Conservation (phyloP, 208 protist species). For the Crithidia fasciculata region DNA sequence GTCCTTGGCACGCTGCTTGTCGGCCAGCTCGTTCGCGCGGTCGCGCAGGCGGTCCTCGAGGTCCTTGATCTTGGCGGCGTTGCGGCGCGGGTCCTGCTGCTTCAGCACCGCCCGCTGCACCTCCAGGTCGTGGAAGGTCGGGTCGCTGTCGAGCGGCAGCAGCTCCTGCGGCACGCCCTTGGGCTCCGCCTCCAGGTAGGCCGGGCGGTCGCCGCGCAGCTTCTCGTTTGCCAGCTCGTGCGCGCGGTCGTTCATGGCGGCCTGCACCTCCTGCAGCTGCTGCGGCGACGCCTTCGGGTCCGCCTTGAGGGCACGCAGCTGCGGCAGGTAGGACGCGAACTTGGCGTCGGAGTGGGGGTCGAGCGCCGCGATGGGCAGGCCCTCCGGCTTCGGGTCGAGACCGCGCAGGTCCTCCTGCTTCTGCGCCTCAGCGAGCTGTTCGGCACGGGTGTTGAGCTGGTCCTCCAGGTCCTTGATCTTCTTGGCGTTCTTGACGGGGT, state of each 20-base stretch:
- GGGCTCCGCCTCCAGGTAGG: slow-evolving; percentile 59
- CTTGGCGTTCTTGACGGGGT: slow-evolving; percentile 53
- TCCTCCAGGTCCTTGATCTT: slow-evolving; percentile 71
- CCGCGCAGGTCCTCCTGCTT: slow-evolving; percentile 72
- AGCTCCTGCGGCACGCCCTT: slow-evolving; percentile 66
- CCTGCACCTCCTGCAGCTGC: slow-evolving; percentile 45
- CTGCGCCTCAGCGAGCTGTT: slow-evolving; percentile 66
- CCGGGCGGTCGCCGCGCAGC: slow-evolving; percentile 55
- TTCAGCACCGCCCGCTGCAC: slow-evolving; percentile 66
- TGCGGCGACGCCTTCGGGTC: slow-evolving; percentile 38
- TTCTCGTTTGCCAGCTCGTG: slow-evolving; percentile 65
- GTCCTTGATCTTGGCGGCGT: slow-evolving; percentile 69
- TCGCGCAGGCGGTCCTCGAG: slow-evolving; percentile 68
- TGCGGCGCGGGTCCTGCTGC: slow-evolving; percentile 62
- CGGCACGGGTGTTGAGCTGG: slow-evolving; percentile 66
- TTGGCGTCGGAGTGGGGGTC: slow-evolving; percentile 58
- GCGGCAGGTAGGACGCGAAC: slow-evolving; percentile 52
- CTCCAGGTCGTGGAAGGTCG: slow-evolving; percentile 63
- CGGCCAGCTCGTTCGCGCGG: slow-evolving; percentile 66
- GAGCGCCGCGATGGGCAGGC: slow-evolving; percentile 59
- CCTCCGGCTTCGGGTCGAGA: slow-evolving; percentile 59
- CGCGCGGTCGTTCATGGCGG: slow-evolving; percentile 67
- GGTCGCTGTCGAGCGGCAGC: slow-evolving; percentile 72
- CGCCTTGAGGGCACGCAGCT: slow-evolving; percentile 61
- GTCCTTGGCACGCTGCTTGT: slow-evolving; percentile 63